Evolutionary conservation across 1,139 yeast species (phyloP).

Genomic region (Sugiyamaella castrensis): DNA sequence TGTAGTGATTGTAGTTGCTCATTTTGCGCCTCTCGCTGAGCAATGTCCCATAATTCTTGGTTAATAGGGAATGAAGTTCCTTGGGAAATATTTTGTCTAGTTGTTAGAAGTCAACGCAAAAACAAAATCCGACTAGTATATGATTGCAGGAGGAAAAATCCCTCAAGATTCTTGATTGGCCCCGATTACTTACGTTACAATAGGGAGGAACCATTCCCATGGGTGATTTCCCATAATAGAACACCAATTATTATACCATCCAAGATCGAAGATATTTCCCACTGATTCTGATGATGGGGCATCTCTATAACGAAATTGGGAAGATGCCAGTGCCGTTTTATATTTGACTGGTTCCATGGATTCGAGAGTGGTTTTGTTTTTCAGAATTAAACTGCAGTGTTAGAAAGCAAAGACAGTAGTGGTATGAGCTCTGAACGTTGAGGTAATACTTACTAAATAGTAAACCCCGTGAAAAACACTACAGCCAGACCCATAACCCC

Average conservation of each 20-base stretch:
- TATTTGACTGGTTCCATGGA: conserved; percentile 60
- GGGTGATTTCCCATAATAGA: conserved; percentile 68
- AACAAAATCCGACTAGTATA: background rate
- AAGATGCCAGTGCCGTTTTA: conserved; percentile 43
- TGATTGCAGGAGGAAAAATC: background rate
- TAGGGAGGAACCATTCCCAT: conserved; percentile 72
- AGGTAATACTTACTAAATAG: conserved; percentile 43
- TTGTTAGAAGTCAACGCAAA: background rate
- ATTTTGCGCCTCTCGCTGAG: conserved; percentile 33
- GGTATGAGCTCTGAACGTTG: too few species aligned
- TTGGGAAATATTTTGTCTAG: conserved; percentile 18
- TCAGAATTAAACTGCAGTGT: conserved; percentile 41
- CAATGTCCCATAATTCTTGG: conserved; percentile 29
- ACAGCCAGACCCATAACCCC: conserved; percentile 65
- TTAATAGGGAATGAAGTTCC: conserved; percentile 38
- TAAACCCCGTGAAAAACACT: conserved; percentile 55
- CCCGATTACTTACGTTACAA: conserved; percentile 28
- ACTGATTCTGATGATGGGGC: conserved; percentile 42
- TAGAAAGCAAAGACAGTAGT: background rate
- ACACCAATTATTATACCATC: conserved; percentile 57
- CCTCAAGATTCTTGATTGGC: background rate
- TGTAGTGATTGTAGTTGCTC: conserved; percentile 22
- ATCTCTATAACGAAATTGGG: conserved; percentile 41
- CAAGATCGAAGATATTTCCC: conserved; percentile 77
- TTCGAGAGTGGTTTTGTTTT: conserved; percentile 81